Evolutionary conservation across 1,284 basidiomycete species (phyloP).

Genomic region (Irpex lacteus): DNA sequence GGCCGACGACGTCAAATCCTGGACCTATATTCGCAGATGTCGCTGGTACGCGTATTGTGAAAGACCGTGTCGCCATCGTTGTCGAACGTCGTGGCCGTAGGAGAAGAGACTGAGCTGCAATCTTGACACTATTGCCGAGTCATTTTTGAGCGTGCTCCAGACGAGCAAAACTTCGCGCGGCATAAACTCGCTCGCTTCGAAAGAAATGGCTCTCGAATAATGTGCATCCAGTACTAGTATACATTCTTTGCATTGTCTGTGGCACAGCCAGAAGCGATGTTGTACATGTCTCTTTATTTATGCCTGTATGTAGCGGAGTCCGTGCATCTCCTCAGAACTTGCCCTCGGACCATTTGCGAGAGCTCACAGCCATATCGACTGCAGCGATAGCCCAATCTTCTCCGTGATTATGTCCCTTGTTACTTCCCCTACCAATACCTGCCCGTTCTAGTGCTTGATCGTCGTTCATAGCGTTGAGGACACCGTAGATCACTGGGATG

Average conservation of each 20-base stretch:
- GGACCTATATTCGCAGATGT: conserved; percentile 99
- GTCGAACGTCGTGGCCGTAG: background rate
- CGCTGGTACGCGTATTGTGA: conserved; percentile 85
- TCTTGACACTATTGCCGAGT: background rate
- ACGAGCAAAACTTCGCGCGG: conserved; percentile 1
- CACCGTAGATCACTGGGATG: conserved; percentile 95
- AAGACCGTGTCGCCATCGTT: conserved; percentile 28
- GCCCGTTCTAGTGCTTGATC: conserved; percentile 94
- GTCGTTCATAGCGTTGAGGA: conserved; percentile 90
- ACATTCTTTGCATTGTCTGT: conserved; percentile 3
- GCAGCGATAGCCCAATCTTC: conserved; percentile 96
- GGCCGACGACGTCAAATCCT: conserved; percentile 97
- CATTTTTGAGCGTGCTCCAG: conserved; percentile 5
- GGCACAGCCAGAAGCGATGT: conserved; percentile 1
- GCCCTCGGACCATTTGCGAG: conserved; percentile 74
- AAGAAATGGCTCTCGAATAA: background rate
- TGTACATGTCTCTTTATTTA: conserved; percentile 4
- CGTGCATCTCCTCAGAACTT: conserved; percentile 42
- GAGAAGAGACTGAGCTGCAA: background rate
- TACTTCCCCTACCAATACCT: conserved; percentile 67
- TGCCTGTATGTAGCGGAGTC: conserved; percentile 9
- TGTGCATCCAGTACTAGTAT: conserved; percentile 1
- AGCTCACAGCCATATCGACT: conserved; percentile 85
- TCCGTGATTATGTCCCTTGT: conserved; percentile 89
- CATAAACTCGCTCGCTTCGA: conserved; percentile 2